These are phyloP conservation scores for Paramarasmius palmivorus DNA, from an alignment of 1,284 basidiomycete genomes.

Conservation along the genomic window DNA sequence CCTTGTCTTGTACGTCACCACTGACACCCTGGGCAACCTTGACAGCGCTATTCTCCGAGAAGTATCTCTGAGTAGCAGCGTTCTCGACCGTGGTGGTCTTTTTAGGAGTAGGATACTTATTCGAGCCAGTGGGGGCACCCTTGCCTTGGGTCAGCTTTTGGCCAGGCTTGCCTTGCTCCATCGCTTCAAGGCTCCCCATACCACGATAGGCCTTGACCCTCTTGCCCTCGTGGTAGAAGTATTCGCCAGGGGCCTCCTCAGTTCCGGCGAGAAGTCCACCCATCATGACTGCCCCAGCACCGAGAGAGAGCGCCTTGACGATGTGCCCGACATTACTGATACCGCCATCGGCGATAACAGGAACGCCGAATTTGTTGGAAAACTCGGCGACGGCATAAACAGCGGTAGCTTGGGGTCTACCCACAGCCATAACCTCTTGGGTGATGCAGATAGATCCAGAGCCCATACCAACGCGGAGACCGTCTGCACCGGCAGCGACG, in stretches of 20 bases:
- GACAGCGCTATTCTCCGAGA: constrained; percentile 92
- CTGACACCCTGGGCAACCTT: constrained; percentile 98
- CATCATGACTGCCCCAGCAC: constrained; percentile 99
- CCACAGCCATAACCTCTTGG: constrained; percentile 99
- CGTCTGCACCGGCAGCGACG: constrained; percentile 95
- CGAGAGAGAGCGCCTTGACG: constrained; percentile 94
- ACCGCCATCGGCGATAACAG: constrained; percentile 98
- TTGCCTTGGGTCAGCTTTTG: constrained; percentile 29
- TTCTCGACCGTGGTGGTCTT: constrained; percentile 74
- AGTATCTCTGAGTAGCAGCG: constrained; percentile 96
- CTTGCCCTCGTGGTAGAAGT: constrained; percentile 99
- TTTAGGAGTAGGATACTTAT: constrained; percentile 48
- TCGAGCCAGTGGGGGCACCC: constrained; percentile 34
- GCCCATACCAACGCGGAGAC: constrained; percentile 95
- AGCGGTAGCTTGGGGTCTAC: constrained; percentile 95
- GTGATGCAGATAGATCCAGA: constrained; percentile 99
- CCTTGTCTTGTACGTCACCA: constrained; percentile 97
- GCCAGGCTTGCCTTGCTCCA: constrained; percentile 79
- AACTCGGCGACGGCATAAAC: constrained; percentile 96
- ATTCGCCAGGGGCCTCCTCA: constrained; percentile 97
- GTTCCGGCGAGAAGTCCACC: constrained; percentile 95
- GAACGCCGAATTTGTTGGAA: constrained; percentile 90
- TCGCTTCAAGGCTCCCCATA: constrained; percentile 96
- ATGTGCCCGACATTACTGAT: constrained; percentile 97
- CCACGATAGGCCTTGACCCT: constrained; percentile 98